Base-by-base conservation (phyloP, 202 grass and related monocot genomes). In the Dendrocalamus latiflorus region DNA sequence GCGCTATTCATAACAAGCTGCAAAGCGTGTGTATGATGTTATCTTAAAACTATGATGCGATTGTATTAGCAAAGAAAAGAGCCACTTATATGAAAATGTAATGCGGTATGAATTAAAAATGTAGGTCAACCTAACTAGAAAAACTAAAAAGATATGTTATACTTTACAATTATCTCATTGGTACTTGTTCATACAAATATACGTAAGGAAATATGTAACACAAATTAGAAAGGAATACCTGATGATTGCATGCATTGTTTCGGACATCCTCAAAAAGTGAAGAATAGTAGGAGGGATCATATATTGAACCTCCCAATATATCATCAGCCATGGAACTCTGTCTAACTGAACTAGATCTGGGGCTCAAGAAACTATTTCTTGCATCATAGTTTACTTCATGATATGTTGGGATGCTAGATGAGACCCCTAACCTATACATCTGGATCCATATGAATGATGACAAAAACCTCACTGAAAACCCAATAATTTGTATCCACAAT, bases 361-460 rank as follows among this genome's bases (percentile, higher is more conserved):
- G 85, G 63, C 88, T 95, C 80, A 94, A 86, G 72, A 99, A 95
- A 79, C 96, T 96, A 86, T 90, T 91, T 77, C 89, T 93, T 56
- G 75, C 81, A 88, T 93, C 93, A 76, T 75, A 91, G 68, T 94
- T 94, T 61, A 69, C 70, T 74, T 90, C 89, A 81, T 78, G 75
- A 81, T 88, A 88, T 43, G 78, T 86, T 79, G 86, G 77, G 13
- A 26, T 77, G 66, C 80, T 85, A n/a, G 86, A 91, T 57, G 93
- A 92, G 34, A 72, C 78, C 65, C 96, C 96, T 70, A 99, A 77
- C 61, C 91, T 92, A 80, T 99, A 96, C 72, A 99, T 96, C 83
- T 99, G 96, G 67, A 96, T 86, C 96, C 96, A 99, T 80, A 99
- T 81, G 85, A 99, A 96, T 17, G 93, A 92, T 22, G 96, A 99